These are phyloP conservation scores for Arxiozyma heterogenica DNA, from an alignment of 1,139 yeast species.

Conservation along the genomic window DNA sequence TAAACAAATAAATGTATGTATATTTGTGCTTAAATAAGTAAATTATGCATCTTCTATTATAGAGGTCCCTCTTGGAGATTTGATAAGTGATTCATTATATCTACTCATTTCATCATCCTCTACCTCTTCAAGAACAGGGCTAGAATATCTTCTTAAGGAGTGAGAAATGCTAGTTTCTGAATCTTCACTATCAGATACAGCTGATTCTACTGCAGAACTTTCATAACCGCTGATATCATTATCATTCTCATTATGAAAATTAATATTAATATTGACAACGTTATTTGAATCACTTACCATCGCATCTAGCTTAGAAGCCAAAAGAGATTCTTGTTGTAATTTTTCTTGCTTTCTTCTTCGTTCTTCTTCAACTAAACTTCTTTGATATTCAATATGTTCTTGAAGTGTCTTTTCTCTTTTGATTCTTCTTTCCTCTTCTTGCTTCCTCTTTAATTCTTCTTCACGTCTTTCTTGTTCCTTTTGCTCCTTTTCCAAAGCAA, in stretches of 20 bases:
- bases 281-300: background rate
- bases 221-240: background rate
- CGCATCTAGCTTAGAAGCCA: background rate
- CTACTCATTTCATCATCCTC: constrained; percentile 26
- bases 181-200: background rate
- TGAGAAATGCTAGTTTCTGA: constrained; percentile 1
- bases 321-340: constrained; percentile 5
- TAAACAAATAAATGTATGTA: background rate
- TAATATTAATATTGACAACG: background rate
- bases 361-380: constrained; percentile 5
- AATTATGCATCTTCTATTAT: constrained; percentile 22
- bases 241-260: background rate
- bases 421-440: constrained; percentile 1
- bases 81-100: constrained; percentile 16
- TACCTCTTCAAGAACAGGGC: constrained; percentile 25
- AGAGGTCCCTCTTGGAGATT: constrained; percentile 19
- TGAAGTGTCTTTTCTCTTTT: constrained; percentile 2
- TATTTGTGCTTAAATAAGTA: background rate
- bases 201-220: background rate
- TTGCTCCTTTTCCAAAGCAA: constrained; percentile 2
- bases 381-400: constrained; percentile 6
- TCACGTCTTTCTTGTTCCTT: constrained; percentile 1
- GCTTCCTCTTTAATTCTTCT: background rate
- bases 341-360: constrained; percentile 3
- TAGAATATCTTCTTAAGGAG: constrained; percentile 6